Conservation (phyloP, 2,329 filamentous ascomycete species). For the Fusarium bulbicola region DNA sequence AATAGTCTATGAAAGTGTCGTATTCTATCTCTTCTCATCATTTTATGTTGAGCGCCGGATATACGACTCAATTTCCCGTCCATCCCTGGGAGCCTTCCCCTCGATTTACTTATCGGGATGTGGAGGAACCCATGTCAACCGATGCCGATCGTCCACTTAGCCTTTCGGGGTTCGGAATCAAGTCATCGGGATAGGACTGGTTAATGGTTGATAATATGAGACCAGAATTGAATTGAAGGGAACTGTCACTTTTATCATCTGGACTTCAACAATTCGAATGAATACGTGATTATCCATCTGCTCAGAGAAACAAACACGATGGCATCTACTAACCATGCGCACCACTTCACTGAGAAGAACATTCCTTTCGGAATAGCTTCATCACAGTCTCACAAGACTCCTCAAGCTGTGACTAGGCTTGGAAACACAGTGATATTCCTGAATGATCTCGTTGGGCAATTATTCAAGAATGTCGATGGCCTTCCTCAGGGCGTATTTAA, state of each 20-base stretch:
- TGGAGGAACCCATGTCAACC: not conserved
- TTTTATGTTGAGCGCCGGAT: not conserved
- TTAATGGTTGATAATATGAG: not conserved
- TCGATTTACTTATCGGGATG: constrained; percentile 17
- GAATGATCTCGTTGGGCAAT: constrained; percentile 47
- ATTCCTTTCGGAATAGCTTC: constrained; percentile 64
- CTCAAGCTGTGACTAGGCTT: constrained; percentile 60
- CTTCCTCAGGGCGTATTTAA: constrained; percentile 8
- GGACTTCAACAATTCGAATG: rapidly evolving
- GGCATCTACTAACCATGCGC: not conserved
- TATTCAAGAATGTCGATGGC: constrained; percentile 42
- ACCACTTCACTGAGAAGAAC: constrained; percentile 62
- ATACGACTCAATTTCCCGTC: not conserved
- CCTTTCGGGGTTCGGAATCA: not conserved
- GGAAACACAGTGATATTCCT: constrained; percentile 63
- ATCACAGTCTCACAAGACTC: constrained; percentile 46
- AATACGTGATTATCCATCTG: rapidly evolving
- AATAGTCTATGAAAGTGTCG: no score
- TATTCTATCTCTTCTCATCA: not conserved
- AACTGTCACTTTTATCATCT: not conserved
- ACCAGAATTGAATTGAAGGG: not conserved
- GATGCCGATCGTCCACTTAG: constrained; percentile 6
- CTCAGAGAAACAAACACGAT: not conserved
- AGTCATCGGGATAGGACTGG: not conserved
- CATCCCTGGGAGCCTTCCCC: not conserved